Percentiles rank a stretch among this genome's conserved stretches.
phyloP scores from a whole-genome alignment of 2,329 filamentous ascomycete genomes.

The Cladosporium sp. region DNA sequence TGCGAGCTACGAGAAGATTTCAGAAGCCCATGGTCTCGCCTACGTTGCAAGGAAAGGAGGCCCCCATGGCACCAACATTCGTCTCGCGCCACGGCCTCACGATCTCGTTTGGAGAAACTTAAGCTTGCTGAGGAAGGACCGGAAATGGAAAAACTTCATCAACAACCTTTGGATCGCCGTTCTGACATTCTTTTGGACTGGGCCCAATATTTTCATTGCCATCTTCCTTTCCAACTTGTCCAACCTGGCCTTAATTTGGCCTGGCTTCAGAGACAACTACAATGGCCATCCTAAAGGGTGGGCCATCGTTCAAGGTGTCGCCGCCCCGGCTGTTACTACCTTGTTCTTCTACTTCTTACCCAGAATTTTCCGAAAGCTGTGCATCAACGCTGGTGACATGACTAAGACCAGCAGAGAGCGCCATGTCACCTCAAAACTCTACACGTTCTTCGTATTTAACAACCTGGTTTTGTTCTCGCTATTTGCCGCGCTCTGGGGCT shows the following conservation, averaged over 20 bases:
- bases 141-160: constrained; percentile 71
- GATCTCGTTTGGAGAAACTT: constrained; percentile 98
- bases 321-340: constrained; percentile 83
- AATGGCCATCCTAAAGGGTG: constrained; percentile 66
- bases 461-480: constrained; percentile 92
- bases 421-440: constrained; percentile 91
- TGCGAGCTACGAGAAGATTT: constrained; percentile 86
- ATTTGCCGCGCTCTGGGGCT: constrained; percentile 80
- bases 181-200: constrained; percentile 83
- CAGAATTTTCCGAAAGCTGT: constrained; percentile 85
- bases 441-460: constrained; percentile 96
- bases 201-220: constrained; percentile 89
- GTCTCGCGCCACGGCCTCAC: constrained; percentile 79
- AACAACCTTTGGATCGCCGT: constrained; percentile 83
- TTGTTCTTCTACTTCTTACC: constrained; percentile 85
- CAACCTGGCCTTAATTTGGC: constrained; percentile 81
- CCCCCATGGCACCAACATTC: constrained; percentile 74
- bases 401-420: constrained; percentile 91
- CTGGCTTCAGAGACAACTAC: constrained; percentile 69
- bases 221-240: constrained; percentile 86
- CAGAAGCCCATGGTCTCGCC: constrained; percentile 84
- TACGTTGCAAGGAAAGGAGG: constrained; percentile 79
- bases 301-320: constrained; percentile 89
- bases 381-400: constrained; percentile 79
- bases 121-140: constrained; percentile 66